These are phyloP conservation scores for Discostella stelligeroides DNA, from an alignment of 108 stramenopile species.

Conservation along the genomic window DNA sequence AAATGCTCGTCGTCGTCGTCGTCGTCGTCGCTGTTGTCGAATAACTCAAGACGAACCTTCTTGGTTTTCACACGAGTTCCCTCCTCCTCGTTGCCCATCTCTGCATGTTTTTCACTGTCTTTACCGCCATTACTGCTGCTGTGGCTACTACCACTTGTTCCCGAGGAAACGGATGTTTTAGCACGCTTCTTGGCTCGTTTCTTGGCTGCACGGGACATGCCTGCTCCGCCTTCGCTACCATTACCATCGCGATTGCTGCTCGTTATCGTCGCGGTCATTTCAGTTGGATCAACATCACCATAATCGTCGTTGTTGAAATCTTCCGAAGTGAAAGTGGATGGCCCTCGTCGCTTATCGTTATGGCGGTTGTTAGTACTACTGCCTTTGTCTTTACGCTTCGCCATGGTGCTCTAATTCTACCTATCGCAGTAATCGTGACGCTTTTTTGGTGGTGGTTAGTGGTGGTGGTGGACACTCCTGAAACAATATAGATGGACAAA, in stretches of 20 bases:
- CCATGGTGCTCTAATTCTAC: too few species aligned
- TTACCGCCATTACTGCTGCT: background rate
- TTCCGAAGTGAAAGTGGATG: too few species aligned
- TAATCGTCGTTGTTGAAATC: too few species aligned
- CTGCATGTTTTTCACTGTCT: background rate
- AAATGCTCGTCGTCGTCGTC: background rate
- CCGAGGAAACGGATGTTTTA: conserved; percentile 32
- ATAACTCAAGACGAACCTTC: conserved; percentile 24
- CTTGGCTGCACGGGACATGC: conserved; percentile 85
- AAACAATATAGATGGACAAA: too few species aligned
- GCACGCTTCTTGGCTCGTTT: conserved; percentile 81
- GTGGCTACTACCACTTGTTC: background rate
- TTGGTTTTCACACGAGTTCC: background rate
- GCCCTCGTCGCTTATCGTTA: too few species aligned
- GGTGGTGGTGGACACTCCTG: too few species aligned
- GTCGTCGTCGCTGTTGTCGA: conserved; percentile 27
- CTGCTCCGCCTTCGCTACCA: conserved; percentile 21
- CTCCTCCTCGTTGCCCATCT: background rate
- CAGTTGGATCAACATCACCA: background rate
- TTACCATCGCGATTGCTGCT: background rate
- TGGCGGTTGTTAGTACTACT: too few species aligned
- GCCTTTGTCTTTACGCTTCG: too few species aligned
- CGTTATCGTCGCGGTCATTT: conserved; percentile 1
- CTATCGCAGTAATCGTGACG: too few species aligned
- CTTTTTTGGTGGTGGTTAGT: too few species aligned